Conservation (phyloP, 106 monocot species). For the Amphibolis antarctica region DNA sequence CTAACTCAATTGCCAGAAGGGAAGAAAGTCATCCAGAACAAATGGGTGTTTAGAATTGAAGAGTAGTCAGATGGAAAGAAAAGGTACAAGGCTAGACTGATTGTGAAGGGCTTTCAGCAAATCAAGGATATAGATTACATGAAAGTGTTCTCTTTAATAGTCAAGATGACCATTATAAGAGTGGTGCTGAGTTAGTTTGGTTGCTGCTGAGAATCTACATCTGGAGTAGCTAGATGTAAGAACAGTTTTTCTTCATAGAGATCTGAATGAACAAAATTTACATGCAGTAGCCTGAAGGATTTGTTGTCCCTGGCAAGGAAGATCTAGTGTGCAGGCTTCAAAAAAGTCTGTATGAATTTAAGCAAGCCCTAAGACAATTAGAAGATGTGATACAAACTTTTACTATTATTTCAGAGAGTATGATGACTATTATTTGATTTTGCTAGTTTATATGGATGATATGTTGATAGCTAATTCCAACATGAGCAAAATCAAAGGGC, state of each 20-base stretch:
- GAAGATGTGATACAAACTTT: neutral
- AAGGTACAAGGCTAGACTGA: neutral
- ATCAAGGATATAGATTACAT: neutral
- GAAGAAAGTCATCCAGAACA: neutral
- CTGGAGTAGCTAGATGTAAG: neutral
- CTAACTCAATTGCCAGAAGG: neutral
- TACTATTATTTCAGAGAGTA: neutral
- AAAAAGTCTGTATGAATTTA: conserved; percentile 10
- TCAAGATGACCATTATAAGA: neutral
- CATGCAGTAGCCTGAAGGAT: neutral
- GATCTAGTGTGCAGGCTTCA: conserved; percentile 8
- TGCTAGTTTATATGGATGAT: conserved; percentile 9
- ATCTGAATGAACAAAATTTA: neutral
- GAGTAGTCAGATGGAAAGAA: neutral
- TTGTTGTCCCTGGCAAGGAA: neutral
- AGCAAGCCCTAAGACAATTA: conserved; percentile 6
- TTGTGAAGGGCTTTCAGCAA: neutral
- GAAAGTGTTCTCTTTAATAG: neutral
- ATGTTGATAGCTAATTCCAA: conserved; percentile 1
- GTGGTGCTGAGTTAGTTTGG: neutral
- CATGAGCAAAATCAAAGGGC: neutral
- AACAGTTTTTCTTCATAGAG: neutral
- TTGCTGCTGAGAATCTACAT: neutral
- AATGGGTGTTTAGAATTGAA: neutral
- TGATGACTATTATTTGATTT: neutral